Base-by-base conservation (phyloP, 2,329 filamentous ascomycete species). In the Fusarium bulbicola region DNA sequence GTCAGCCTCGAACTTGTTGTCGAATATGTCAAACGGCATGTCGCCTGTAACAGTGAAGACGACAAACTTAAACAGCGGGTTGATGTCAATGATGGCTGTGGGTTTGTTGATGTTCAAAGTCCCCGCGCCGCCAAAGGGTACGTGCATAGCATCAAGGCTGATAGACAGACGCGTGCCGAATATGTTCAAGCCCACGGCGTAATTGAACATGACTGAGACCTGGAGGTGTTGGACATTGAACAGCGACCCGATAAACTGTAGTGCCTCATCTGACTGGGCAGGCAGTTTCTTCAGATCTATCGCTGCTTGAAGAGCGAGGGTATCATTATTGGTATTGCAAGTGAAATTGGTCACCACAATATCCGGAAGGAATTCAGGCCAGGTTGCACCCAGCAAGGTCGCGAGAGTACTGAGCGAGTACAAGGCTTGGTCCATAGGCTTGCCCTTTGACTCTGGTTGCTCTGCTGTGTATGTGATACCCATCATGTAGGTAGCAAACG, bases 11-110 rank as follows among this genome's bases (percentile, higher is more conserved):
- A 62, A 61, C 1, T 50, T 26, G 8, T 43, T 64, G 0, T 7
- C 57, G 11, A 64, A 64, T 4, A 64, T 28, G 5, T 24, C 15
- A 13, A 64, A 64, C 6, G 56, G 61, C 8, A 64, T 62, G 3
- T 13, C 26, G 0, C 61, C 61, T 1, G 56, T 32, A 21, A 64
- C 56, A 1, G 37, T 43, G 3, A 61, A 61, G 14, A 37, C 30
- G 1, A 64, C 26, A 0, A 61, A 64, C 30, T 45, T 45, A 45
- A 45, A 61, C 1, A 45, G 11, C 5, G 61, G 56, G 14, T 64
- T 64, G 45, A 64, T 61, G 32, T 61, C 32, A 28, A 64, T 64
- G n/a, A 37, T 61, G 16, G 20, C 56, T 16, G 45, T 61, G 14
- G 61, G 61, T 2, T 45, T 61, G 0, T 62, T 62, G 5, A 64